phyloP scores from a whole-genome alignment of 2,329 filamentous ascomycete genomes.

The Tolypocladium sp. region DNA sequence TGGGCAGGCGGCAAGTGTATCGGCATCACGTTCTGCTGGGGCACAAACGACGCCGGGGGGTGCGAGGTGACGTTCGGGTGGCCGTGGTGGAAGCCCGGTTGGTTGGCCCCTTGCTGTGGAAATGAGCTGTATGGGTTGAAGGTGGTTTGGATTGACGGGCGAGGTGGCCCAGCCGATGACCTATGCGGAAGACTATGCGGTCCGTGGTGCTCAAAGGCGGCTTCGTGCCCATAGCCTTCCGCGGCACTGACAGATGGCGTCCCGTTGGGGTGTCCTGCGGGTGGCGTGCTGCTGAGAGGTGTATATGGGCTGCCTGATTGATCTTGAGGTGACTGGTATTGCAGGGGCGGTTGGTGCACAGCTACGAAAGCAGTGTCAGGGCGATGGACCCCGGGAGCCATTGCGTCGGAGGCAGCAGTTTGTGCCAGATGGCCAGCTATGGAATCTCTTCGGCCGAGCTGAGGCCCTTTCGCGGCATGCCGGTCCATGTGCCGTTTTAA shows the following conservation, averaged over 20 bases:
- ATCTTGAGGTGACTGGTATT: constrained; percentile 38
- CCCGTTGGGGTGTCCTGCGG: constrained; percentile 17
- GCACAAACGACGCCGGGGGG: constrained; percentile 38
- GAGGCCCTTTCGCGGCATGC: constrained; percentile 70
- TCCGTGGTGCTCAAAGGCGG: constrained; percentile 8
- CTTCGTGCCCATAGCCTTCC: constrained; percentile 2
- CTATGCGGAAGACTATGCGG: constrained; percentile 19
- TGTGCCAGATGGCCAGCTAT: constrained; percentile 24
- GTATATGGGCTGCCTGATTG: constrained; percentile 35
- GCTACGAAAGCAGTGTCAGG: constrained; percentile 4
- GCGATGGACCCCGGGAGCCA: neutral
- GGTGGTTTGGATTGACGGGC: constrained; percentile 37
- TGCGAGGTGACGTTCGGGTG: constrained; percentile 33
- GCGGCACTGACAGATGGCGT: constrained; percentile 1
- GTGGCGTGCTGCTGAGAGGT: constrained; percentile 34
- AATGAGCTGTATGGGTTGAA: constrained; percentile 38
- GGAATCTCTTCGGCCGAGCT: constrained; percentile 64
- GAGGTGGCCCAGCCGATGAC: constrained; percentile 23
- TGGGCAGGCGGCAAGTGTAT: constrained; percentile 56
- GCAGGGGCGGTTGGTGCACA: constrained; percentile 27
- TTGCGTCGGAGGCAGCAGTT: constrained; percentile 20
- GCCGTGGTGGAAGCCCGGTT: constrained; percentile 36
- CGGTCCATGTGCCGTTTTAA: constrained; percentile 78
- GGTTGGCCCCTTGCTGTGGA: constrained; percentile 41
- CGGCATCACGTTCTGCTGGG: constrained; percentile 51